phyloP scores from a whole-genome alignment of 306 rosid species.

The Pterocarpus macrocarpus region DNA sequence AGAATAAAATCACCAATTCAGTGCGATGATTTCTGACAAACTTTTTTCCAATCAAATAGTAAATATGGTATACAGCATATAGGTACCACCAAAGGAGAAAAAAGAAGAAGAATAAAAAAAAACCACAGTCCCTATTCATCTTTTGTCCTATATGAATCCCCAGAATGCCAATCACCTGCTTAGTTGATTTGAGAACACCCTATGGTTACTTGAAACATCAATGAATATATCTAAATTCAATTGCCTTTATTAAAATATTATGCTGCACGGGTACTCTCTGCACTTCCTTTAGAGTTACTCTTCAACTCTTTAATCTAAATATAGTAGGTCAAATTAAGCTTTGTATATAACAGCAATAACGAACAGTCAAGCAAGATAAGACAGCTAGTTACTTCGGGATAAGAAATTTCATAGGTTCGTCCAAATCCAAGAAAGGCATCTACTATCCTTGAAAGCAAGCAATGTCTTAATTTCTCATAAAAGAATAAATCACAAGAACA shows the following conservation, averaged over 20 bases:
- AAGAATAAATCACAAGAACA: conserved; percentile 23
- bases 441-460: neutral
- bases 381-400: neutral
- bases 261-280: neutral
- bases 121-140: neutral
- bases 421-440: conserved; percentile 18
- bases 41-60: conserved; percentile 2
- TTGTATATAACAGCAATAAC: neutral
- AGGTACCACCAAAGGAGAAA: no score
- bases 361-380: conserved; percentile 20
- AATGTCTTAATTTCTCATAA: neutral
- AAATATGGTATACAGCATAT: no score
- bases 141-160: neutral
- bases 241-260: neutral
- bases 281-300: neutral
- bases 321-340: neutral
- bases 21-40: neutral
- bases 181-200: neutral
- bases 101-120: neutral
- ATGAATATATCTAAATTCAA: conserved; percentile 2
- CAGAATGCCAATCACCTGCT: conserved; percentile 17
- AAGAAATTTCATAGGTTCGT: conserved; percentile 20
- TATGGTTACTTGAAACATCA: conserved; percentile 29
- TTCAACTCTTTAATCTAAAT: neutral
- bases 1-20: conserved; percentile 9